Base-by-base conservation (phyloP, 768 basidiomycete genomes). In the Saitozyma sp. region DNA sequence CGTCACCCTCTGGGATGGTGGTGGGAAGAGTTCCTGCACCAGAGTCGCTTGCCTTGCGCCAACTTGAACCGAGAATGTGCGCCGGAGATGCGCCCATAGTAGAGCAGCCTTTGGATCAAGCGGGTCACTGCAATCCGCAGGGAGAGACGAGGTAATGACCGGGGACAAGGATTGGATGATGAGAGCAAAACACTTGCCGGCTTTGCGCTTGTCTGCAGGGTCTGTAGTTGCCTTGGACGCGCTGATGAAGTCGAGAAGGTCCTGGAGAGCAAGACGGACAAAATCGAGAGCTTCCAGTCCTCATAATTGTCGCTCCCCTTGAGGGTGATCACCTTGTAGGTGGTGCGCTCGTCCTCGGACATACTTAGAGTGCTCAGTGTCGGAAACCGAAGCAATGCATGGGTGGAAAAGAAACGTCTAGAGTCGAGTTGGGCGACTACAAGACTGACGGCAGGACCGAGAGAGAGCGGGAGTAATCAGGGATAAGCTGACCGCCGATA, bases 41-140 rank as follows among this genome's bases (percentile, higher is more conserved):
- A 66, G 48, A 9, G 62, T 37, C 1, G 61, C 61, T 54, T 62
- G 55, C 40, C 65, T 43, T 29, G 61, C 55, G 9, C 61, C 65
- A 54, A 50, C 56, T 16, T 50, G 10, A 1, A 60, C 61, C 53
- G 55, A 62, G 51, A 62, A 62, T 13, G 41, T 19, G 13, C 14
- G 5, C 48, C 50, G 39, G 20, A 65, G 52, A 13, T 57, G 29
- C 1, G 41, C 41, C 29, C 41, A 62, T 14, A 58, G 42, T 2
- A 39, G 57, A 29, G 20, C 9, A 16, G 19, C 19, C 9, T 49
- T 41, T 3, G 19, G 43, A 40, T 59, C 39, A 37, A n/a, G 11
- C 16, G 37, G 9, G 5, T 50, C 6, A 11, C 46, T 2, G 16
- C n/a, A 16, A 17, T 9, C 46, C 9, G 50, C 13, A 20, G 59